A percentile compares a stretch with the other conserved stretches of the same genome.
phyloP scores from a whole-genome alignment of 352 stramenopile species.

The Phytophthora megakarya region DNA sequence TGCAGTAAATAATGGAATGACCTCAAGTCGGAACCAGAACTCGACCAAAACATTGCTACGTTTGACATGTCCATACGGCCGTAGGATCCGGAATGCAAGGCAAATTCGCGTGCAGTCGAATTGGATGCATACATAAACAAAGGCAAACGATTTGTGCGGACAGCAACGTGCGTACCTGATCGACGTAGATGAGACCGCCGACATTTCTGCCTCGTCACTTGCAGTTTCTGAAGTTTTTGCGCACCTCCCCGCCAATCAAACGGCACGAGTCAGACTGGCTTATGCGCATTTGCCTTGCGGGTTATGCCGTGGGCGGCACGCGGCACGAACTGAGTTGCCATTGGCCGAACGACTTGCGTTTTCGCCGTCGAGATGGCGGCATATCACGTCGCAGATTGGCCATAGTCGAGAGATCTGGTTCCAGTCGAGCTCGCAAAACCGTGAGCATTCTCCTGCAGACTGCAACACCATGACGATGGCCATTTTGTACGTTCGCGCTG shows the following conservation, averaged over 20 bases:
- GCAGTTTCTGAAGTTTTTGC: conserved; percentile 23
- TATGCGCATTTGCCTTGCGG: conserved; percentile 16
- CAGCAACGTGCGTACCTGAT: conserved; percentile 11
- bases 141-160: conserved; percentile 5
- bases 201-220: conserved; percentile 33
- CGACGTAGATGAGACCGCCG: conserved; percentile 19
- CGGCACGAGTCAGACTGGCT: conserved; percentile 15
- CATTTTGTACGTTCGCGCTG: too few species aligned
- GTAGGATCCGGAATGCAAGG: conserved; percentile 1
- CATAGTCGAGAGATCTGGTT: neutral
- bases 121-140: conserved; percentile 25
- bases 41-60: neutral
- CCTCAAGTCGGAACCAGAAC: neutral
- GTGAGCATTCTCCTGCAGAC: too few species aligned
- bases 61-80: neutral
- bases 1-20: conserved; percentile 29
- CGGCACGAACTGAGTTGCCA: neutral
- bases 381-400: conserved; percentile 34
- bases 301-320: conserved; percentile 33
- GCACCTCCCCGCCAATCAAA: conserved; percentile 19
- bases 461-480: too few species aligned
- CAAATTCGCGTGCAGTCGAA: conserved; percentile 13
- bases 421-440: too few species aligned
- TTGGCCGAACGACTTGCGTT: conserved; percentile 26
- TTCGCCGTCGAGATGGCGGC: conserved; percentile 9